Evolutionary conservation across 2,329 filamentous ascomycete species (phyloP).

Genomic region (Pestalotiopsis sp.): DNA sequence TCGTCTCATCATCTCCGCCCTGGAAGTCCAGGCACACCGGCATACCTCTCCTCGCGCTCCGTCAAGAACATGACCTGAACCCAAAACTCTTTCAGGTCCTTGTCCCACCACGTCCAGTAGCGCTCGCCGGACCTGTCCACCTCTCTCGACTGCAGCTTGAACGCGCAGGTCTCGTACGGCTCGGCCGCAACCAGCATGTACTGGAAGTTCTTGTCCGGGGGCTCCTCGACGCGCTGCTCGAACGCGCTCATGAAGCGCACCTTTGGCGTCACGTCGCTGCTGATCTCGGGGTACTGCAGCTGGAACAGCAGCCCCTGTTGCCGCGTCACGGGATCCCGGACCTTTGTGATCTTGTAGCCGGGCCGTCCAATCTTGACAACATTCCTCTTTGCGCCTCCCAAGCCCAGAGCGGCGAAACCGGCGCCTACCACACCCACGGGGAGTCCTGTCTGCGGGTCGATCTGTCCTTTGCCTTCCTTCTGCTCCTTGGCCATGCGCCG

Average conservation of each 20-base stretch:
- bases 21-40: conserved; percentile 63
- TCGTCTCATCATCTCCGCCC: conserved; percentile 44
- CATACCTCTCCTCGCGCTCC: conserved; percentile 90
- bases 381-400: conserved; percentile 74
- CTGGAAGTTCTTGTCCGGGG: conserved; percentile 89
- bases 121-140: conserved; percentile 86
- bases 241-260: conserved; percentile 98
- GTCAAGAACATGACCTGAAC: conserved; percentile 98
- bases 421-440: conserved; percentile 79
- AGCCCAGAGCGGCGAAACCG: conserved; percentile 53
- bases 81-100: conserved; percentile 96
- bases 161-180: conserved; percentile 96
- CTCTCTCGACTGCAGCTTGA: conserved; percentile 93
- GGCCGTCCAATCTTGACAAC: conserved; percentile 93
- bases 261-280: conserved; percentile 72
- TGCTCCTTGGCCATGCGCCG: conserved; percentile 94
- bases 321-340: conserved; percentile 82
- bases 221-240: conserved; percentile 91
- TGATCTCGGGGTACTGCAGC: conserved; percentile 91
- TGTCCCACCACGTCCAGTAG: conserved; percentile 95
- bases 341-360: conserved; percentile 97
- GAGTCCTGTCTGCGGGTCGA: conserved; percentile 69
- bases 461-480: conserved; percentile 76
- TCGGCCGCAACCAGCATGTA: conserved; percentile 94
- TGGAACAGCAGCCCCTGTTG: conserved; percentile 95